A percentile compares a stretch with the other conserved stretches of the same genome.
phyloP scores from a whole-genome alignment of 306 rosid genomes.

The Macrotyloma uniflorum region DNA sequence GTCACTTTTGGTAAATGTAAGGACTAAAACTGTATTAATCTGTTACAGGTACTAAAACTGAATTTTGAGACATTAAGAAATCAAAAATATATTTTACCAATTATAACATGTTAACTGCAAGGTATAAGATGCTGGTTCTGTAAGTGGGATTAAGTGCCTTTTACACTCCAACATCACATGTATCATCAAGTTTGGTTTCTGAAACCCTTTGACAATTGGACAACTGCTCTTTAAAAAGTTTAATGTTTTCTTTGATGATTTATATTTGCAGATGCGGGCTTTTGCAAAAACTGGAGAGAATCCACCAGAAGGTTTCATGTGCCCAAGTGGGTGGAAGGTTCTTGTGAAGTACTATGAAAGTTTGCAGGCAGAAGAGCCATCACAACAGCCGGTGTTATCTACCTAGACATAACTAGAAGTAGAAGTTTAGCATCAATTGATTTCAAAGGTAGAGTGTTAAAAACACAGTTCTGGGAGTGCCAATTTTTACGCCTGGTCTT shows the following conservation, averaged over 20 bases:
- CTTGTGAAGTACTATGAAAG: slow-evolving; percentile 81
- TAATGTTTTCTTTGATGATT: slow-evolving; percentile 22
- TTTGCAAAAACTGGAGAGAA: slow-evolving; percentile 85
- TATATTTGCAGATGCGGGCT: slow-evolving; percentile 72
- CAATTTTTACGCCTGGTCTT: slow-evolving; percentile 45
- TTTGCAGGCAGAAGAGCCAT: slow-evolving; percentile 72
- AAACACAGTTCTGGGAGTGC: slow-evolving; percentile 37
- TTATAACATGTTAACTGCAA: not conserved
- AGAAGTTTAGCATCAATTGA: slow-evolving; percentile 32
- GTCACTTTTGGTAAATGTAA: too few relatives aligned
- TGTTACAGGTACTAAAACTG: not conserved
- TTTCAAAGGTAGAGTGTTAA: slow-evolving; percentile 23
- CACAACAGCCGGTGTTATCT: slow-evolving; percentile 65
- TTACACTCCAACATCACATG: not conserved
- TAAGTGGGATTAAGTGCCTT: not conserved
- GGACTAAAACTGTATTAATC: not conserved
- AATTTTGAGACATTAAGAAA: too few relatives aligned
- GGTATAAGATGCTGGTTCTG: not conserved
- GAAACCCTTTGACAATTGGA: not conserved
- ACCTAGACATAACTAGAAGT: slow-evolving; percentile 42
- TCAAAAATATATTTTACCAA: not conserved
- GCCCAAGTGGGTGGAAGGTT: slow-evolving; percentile 94
- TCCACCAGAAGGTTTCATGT: slow-evolving; percentile 98
- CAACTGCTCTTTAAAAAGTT: not conserved
- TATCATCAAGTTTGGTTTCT: not conserved